Base-by-base conservation (phyloP, 2,329 filamentous ascomycete species). In the Hymenoscyphus albidus region DNA sequence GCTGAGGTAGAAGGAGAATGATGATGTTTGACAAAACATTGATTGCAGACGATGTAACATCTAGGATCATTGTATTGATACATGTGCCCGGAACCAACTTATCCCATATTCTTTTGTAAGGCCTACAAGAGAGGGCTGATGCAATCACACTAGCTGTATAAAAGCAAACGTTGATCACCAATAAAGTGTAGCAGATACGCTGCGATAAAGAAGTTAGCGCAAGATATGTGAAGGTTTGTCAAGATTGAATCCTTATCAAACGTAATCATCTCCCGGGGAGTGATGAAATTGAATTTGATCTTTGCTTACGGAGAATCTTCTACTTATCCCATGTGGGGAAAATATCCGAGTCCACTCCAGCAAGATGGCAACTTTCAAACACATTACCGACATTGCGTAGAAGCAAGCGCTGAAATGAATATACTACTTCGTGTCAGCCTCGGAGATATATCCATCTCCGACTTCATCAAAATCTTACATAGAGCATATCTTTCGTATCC, bases 1-100 rank as follows among this genome's bases (percentile, higher is more conserved):
- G 27, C 22, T 59, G 57, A 14, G 57, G 57, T n/a, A 59, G 32
- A 40, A 59, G 57, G 22, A 59, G 35, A 31, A 59, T 59, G 10
- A 22, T 35, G 16, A 59, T n/a, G 38, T 59, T 35, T 7, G 57
- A 59, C 35, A 40, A 27, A 5, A 22, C 14, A 18, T 40, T 59
- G 14, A 59, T 38, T 16, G 57, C 27, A 1, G 57, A 27, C 16
- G 57, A 32, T 5, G 35, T 16, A 31, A 40, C 39, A 39, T 59
- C 39, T 10, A 59, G 14, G 9, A 14, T 59, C 12, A n/a, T n/a
- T n/a, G n/a, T n/a, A 39, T 59, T 31, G 5, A 59, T 27, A 22
- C 57, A 59, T n/a, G 27, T 59, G 16, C 57, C 57, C 12, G 40
- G 12, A 39, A 22, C 16, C 5, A 59, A 39, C 5, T 27, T 27